Conservation (phyloP, 306 rosid genomes). For the Adenanthera pavonina region DNA sequence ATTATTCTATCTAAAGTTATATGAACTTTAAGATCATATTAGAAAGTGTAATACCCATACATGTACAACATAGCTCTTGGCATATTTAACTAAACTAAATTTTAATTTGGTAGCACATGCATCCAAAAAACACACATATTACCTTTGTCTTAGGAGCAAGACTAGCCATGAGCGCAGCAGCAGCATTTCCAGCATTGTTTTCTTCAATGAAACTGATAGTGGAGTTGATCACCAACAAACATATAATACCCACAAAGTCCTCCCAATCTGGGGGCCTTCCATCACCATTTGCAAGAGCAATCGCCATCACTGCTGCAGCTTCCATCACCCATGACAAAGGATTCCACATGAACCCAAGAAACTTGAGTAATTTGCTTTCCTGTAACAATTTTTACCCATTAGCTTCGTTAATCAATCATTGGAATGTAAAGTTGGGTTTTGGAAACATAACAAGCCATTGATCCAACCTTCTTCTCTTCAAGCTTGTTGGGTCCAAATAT, state of each 20-base stretch:
- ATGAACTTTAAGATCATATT: too few species aligned
- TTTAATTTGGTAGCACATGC: conserved; percentile 1
- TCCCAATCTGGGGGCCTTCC: conserved; percentile 97
- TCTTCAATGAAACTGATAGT: conserved; percentile 98
- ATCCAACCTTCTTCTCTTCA: conserved; percentile 88
- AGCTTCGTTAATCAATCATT: conserved; percentile 8
- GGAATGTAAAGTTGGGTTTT: conserved; percentile 7
- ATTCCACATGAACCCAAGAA: conserved; percentile 99
- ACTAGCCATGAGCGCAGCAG: conserved; percentile 99
- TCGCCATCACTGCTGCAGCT: conserved; percentile 97
- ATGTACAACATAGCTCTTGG: background rate
- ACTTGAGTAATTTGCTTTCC: conserved; percentile 98
- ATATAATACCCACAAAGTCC: conserved; percentile 87
- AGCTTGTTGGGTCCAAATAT: conserved; percentile 98
- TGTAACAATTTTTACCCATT: conserved; percentile 39
- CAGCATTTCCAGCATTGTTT: conserved; percentile 99
- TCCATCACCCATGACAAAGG: conserved; percentile 99
- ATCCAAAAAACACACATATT: conserved; percentile 11
- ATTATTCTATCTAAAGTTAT: background rate
- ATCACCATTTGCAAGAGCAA: conserved; percentile 89
- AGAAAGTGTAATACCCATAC: background rate
- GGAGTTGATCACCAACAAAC: conserved; percentile 86
- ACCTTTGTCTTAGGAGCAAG: conserved; percentile 99
- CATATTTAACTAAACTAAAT: too few species aligned
- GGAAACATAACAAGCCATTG: background rate